phyloP scores from a whole-genome alignment of 1,284 basidiomycete species.

The Ganoderma leucocontextum region DNA sequence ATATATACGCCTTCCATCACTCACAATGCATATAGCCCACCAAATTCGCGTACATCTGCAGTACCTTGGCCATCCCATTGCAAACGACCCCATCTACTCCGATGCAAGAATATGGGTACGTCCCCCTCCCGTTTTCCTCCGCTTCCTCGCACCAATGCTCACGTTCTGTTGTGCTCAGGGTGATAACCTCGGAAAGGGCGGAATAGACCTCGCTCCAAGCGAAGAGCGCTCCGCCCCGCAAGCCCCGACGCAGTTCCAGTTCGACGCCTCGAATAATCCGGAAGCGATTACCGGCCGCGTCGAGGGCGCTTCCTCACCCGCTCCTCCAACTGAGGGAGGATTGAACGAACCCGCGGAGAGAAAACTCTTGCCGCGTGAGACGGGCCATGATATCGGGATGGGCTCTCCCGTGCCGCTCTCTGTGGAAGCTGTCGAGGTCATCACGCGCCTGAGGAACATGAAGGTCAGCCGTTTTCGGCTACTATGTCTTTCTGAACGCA shows the following conservation, averaged over 20 bases:
- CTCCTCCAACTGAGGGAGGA: neutral
- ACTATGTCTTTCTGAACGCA: too few species aligned
- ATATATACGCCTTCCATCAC: slow-evolving; percentile 3
- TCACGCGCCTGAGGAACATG: slow-evolving; percentile 85
- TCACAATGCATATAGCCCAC: slow-evolving; percentile 67
- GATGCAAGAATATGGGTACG: slow-evolving; percentile 83
- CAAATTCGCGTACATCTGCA: slow-evolving; percentile 97
- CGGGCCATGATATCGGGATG: slow-evolving; percentile 89
- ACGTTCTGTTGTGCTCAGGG: slow-evolving; percentile 55
- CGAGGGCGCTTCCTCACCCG: neutral
- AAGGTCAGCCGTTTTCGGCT: slow-evolving; percentile 59
- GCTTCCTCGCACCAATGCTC: neutral
- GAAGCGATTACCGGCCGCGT: slow-evolving; percentile 40
- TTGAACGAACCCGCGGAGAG: neutral
- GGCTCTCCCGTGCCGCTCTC: slow-evolving; percentile 89
- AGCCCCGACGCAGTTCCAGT: slow-evolving; percentile 60
- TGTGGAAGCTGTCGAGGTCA: slow-evolving; percentile 83
- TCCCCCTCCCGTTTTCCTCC: slow-evolving; percentile 3
- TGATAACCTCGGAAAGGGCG: slow-evolving; percentile 77
- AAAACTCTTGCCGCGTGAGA: slow-evolving; percentile 80
- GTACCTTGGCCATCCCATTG: slow-evolving; percentile 92
- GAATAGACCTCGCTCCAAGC: slow-evolving; percentile 77
- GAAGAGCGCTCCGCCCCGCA: slow-evolving; percentile 69
- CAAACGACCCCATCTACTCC: slow-evolving; percentile 91
- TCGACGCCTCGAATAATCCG: slow-evolving; percentile 46